These are phyloP conservation scores for Aspergillus sp. DNA, from an alignment of 2,329 filamentous ascomycete genomes.

Conservation along the genomic window DNA sequence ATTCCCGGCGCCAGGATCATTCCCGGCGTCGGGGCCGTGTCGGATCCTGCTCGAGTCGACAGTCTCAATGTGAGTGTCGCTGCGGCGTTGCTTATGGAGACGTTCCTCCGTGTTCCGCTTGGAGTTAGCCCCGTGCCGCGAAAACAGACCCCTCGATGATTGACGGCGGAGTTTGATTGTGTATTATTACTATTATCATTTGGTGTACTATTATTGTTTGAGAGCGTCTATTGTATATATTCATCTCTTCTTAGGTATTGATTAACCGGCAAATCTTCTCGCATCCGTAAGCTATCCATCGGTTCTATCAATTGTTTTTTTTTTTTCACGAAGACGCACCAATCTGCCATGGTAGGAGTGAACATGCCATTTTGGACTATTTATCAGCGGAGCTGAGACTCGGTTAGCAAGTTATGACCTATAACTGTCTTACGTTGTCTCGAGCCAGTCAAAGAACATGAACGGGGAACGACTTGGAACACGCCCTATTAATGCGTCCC, in stretches of 20 bases:
- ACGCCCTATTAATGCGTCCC: background rate
- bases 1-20: slow-evolving; percentile 58
- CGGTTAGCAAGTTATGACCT: background rate
- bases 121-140: slow-evolving; percentile 22
- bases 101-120: slow-evolving; percentile 38
- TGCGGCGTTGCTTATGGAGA: slow-evolving; percentile 64
- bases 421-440: background rate
- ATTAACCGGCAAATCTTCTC: background rate
- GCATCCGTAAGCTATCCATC: too few relatives aligned
- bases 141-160: slow-evolving; percentile 12
- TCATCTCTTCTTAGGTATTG: background rate
- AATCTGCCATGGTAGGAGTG: too few relatives aligned
- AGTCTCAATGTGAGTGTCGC: slow-evolving; percentile 94
- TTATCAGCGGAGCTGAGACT: background rate
- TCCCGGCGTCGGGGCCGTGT: slow-evolving; percentile 35
- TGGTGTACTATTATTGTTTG: background rate
- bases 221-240: background rate
- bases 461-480: background rate
- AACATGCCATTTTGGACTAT: background rate
- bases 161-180: background rate
- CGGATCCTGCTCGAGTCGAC: slow-evolving; percentile 63
- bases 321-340: too few relatives aligned
- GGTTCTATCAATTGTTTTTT: too few relatives aligned
- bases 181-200: background rate
- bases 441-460: background rate